A percentile compares a stretch with the other conserved stretches of the same genome.
Evolutionary conservation across 2,329 filamentous ascomycete genomes (phyloP).

Genomic region (Periconia sp.): DNA sequence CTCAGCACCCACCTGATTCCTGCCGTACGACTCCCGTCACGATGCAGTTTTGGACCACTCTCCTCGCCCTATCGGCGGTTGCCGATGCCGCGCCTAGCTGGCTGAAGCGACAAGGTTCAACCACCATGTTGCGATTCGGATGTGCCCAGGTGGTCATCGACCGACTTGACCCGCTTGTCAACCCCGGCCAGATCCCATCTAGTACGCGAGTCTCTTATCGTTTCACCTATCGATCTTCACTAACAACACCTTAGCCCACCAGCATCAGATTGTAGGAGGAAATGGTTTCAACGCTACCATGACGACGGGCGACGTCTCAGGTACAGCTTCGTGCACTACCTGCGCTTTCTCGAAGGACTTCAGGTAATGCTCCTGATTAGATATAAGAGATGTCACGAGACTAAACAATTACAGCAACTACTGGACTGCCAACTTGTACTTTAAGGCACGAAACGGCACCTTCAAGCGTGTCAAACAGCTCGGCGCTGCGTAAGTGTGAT

Average conservation of each 20-base stretch:
- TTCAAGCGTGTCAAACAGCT: conserved; percentile 37
- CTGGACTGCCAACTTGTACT: conserved; percentile 43
- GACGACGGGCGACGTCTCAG: conserved; percentile 39
- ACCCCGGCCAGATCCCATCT: conserved; percentile 41
- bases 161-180: conserved; percentile 42
- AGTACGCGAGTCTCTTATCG: no score
- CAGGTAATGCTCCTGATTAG: no score
- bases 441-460: conserved; percentile 39
- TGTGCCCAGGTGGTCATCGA: conserved; percentile 40
- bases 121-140: conserved; percentile 42
- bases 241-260: no score
- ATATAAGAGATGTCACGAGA: no score
- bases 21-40: conserved; percentile 12
- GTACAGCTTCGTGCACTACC: conserved; percentile 48
- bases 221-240: no score
- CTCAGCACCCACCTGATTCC: conserved; percentile 5
- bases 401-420: conserved; percentile 36
- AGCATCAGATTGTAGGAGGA: conserved; percentile 51
- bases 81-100: conserved; percentile 23
- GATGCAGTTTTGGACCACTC: conserved; percentile 29
- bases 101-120: conserved; percentile 24
- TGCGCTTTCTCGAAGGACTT: conserved; percentile 49
- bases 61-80: conserved; percentile 28
- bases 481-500: conserved; percentile 7
- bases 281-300: conserved; percentile 56